Evolutionary conservation across 2,329 filamentous ascomycete genomes (phyloP).

Genomic region (Kalaharituber pfeilii): DNA sequence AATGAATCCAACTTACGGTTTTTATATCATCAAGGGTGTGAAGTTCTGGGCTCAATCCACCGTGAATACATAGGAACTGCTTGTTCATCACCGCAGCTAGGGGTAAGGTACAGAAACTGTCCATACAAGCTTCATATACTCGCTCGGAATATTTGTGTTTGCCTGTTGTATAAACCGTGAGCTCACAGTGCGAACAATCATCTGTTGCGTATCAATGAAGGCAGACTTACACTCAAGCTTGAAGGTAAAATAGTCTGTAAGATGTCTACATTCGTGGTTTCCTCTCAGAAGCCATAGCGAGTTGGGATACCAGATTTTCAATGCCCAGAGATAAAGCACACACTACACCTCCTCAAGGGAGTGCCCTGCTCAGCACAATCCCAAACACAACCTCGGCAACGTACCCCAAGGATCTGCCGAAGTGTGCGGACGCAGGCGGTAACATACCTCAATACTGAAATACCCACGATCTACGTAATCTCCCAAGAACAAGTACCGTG

Average conservation of each 20-base stretch:
- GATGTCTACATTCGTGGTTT: constrained; percentile 95
- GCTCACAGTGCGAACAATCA: not conserved
- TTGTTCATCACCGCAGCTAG: constrained; percentile 99
- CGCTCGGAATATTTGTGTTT: constrained; percentile 98
- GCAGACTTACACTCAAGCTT: constrained; percentile 72
- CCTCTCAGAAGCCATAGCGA: constrained; percentile 91
- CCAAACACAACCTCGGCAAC: too few species aligned
- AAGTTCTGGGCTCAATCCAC: constrained; percentile 84
- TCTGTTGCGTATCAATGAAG: not conserved
- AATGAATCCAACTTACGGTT: constrained; percentile 40
- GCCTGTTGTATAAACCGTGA: constrained; percentile 12
- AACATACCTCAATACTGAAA: constrained; percentile 74
- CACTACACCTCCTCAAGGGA: constrained; percentile 48
- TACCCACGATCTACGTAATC: constrained; percentile 98
- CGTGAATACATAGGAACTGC: constrained; percentile 97
- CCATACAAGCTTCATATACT: constrained; percentile 95
- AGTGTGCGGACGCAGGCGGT: not conserved
- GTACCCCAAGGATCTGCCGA: too few species aligned
- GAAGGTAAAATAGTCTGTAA: constrained; percentile 99
- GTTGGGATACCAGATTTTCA: constrained; percentile 99
- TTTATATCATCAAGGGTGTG: constrained; percentile 91
- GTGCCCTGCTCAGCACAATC: too few species aligned
- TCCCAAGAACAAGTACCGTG: constrained; percentile 86
- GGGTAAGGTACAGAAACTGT: constrained; percentile 87
- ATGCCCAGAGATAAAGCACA: constrained; percentile 88